A percentile compares a stretch with the other conserved stretches of the same genome.
Evolutionary conservation across 352 stramenopile species (phyloP).

Genomic region (Stramenopiles sp.): DNA sequence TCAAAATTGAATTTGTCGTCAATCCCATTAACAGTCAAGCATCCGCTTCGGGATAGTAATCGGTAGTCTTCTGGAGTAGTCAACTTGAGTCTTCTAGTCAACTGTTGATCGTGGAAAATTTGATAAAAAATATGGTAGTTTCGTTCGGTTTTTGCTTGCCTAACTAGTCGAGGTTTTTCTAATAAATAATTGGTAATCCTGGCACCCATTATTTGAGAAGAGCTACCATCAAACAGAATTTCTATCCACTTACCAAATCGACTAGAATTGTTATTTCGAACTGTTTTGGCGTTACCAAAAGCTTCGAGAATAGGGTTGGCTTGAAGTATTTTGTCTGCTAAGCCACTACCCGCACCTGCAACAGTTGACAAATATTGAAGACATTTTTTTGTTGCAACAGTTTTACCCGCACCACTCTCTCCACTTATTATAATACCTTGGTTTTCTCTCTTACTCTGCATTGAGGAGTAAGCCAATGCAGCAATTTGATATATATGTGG

Average conservation of each 20-base stretch:
- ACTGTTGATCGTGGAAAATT: constrained; percentile 32
- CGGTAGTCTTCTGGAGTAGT: constrained; percentile 44
- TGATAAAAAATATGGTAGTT: constrained; percentile 94
- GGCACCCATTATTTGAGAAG: constrained; percentile 49
- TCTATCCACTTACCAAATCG: constrained; percentile 95
- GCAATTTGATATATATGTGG: constrained; percentile 72
- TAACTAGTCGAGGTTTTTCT: constrained; percentile 80
- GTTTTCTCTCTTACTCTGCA: constrained; percentile 28
- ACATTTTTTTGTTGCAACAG: constrained; percentile 85
- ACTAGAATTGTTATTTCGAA: constrained; percentile 87
- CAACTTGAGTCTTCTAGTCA: constrained; percentile 43
- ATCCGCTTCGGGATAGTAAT: constrained; percentile 67
- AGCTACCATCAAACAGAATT: constrained; percentile 62
- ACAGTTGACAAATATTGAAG: constrained; percentile 82
- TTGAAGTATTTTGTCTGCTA: constrained; percentile 59
- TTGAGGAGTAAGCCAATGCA: constrained; percentile 52
- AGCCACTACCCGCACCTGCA: constrained; percentile 21
- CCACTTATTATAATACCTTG: constrained; percentile 75
- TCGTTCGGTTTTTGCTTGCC: constrained; percentile 67
- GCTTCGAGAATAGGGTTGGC: constrained; percentile 96
- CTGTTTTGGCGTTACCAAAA: constrained; percentile 91
- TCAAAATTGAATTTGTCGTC: constrained; percentile 64
- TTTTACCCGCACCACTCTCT: constrained; percentile 81
- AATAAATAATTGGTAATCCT: constrained; percentile 85
- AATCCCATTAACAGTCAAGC: constrained; percentile 52